Conservation (phyloP, 2,329 filamentous ascomycete genomes). For the Whalleya microplaca region DNA sequence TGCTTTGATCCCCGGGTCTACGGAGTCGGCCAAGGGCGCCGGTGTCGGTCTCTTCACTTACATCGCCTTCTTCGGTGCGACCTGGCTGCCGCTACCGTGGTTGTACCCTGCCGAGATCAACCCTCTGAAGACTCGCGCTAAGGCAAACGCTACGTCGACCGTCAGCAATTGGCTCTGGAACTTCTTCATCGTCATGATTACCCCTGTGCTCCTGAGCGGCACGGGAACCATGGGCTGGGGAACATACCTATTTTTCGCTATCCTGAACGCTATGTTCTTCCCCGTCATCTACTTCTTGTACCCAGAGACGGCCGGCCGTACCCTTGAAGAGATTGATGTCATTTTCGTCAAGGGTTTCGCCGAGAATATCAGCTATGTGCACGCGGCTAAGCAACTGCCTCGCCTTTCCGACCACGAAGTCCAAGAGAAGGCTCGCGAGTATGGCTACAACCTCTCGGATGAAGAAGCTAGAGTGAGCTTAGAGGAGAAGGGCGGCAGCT, state of each 20-base stretch:
- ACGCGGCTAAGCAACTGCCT: conserved; percentile 60
- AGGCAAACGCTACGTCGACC: conserved; percentile 58
- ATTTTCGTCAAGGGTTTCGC: conserved; percentile 62
- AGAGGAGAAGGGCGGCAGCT: conserved; percentile 20
- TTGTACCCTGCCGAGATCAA: conserved; percentile 59
- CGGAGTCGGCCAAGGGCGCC: conserved; percentile 65
- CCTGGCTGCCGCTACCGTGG: conserved; percentile 67
- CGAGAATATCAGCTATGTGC: conserved; percentile 65
- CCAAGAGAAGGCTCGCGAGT: conserved; percentile 48
- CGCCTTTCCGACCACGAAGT: conserved; percentile 55
- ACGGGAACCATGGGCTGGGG: conserved; percentile 51
- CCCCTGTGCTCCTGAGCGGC: conserved; percentile 63
- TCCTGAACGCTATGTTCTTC: conserved; percentile 52
- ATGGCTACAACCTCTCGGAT: conserved; percentile 30
- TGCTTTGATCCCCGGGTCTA: conserved; percentile 65
- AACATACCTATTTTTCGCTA: conserved; percentile 49
- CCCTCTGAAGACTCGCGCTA: conserved; percentile 50
- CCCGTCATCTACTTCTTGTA: conserved; percentile 55
- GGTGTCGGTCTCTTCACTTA: conserved; percentile 71
- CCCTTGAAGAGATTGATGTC: conserved; percentile 60
- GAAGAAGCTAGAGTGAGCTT: conserved; percentile 28
- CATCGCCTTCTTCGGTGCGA: conserved; percentile 70
- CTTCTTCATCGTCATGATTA: conserved; percentile 63
- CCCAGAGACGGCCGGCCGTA: conserved; percentile 54
- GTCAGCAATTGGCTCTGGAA: conserved; percentile 51